Conservation (phyloP, 2,329 filamentous ascomycete species). For the Talaromyces atroroseus region DNA sequence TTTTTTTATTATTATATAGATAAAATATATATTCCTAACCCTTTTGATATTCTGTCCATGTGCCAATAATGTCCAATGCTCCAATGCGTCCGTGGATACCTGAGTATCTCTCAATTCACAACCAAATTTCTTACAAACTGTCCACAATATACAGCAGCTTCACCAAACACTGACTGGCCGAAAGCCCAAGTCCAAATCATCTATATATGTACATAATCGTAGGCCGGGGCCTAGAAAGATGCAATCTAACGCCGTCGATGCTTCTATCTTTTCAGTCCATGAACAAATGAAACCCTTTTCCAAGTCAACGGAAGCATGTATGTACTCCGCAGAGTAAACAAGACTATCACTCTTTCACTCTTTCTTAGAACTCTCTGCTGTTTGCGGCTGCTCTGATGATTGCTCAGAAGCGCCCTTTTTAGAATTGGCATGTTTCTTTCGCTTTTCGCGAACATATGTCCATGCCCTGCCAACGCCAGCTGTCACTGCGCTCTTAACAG, state of each 20-base stretch:
- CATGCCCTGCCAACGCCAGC: slow-evolving; percentile 64
- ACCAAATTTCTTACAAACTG: not conserved
- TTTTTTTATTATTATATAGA: not conserved
- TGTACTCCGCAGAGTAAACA: not conserved
- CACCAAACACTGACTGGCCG: not conserved
- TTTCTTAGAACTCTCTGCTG: not conserved
- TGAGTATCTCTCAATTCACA: not conserved
- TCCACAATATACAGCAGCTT: not conserved
- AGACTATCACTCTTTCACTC: slow-evolving; percentile 5
- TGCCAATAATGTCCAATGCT: not conserved
- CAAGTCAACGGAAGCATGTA: not conserved
- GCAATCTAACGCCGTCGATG: slow-evolving; percentile 5
- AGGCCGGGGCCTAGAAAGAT: slow-evolving; percentile 1
- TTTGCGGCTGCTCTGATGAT: not conserved
- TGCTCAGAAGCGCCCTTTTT: slow-evolving; percentile 23
- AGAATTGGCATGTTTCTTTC: slow-evolving; percentile 52
- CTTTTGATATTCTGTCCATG: not conserved
- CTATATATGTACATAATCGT: slow-evolving; percentile 9
- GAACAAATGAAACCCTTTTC: not conserved
- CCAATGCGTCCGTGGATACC: not conserved
- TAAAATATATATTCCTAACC: not conserved
- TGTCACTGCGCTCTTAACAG: slow-evolving; percentile 75
- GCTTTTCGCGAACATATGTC: slow-evolving; percentile 79
- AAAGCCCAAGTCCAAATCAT: not conserved
- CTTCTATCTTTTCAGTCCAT: not conserved